Conservation (phyloP, 2,329 filamentous ascomycete genomes). For the Ascochyta rabiei region DNA sequence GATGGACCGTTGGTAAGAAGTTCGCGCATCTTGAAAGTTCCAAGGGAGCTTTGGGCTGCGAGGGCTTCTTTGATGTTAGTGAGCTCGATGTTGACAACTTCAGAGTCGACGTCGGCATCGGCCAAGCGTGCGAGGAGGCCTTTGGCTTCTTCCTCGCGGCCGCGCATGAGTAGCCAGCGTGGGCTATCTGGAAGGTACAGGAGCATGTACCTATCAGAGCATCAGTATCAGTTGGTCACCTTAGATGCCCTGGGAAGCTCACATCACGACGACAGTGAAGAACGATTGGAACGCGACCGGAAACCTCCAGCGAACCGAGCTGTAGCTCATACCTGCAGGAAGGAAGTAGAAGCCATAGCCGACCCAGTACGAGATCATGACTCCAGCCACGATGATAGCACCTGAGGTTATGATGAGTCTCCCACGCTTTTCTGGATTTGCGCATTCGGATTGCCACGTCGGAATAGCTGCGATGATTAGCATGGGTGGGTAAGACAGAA, state of each 20-base stretch:
- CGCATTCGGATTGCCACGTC: constrained; percentile 55
- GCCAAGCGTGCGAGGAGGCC: constrained; percentile 44
- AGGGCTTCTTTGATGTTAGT: constrained; percentile 43
- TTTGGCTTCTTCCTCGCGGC: constrained; percentile 52
- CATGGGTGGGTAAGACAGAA: background rate
- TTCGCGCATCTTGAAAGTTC: constrained; percentile 60
- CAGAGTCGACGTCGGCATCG: constrained; percentile 46
- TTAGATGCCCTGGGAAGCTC: too few relatives aligned
- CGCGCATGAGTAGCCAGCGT: constrained; percentile 60
- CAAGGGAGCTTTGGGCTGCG: constrained; percentile 47
- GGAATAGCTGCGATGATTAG: constrained; percentile 46
- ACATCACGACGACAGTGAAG: constrained; percentile 58
- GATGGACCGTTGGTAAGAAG: constrained; percentile 38
- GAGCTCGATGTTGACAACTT: constrained; percentile 42
- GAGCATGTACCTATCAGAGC: constrained; percentile 46
- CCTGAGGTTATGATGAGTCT: constrained; percentile 55
- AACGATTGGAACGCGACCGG: constrained; percentile 63
- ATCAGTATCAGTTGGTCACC: background rate
- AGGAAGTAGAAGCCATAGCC: constrained; percentile 56
- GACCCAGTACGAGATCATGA: constrained; percentile 51
- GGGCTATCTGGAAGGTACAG: constrained; percentile 52
- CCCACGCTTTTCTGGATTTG: constrained; percentile 53
- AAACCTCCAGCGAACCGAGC: constrained; percentile 50
- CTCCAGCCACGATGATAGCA: constrained; percentile 52
- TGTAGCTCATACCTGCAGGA: constrained; percentile 34